Evolutionary conservation across 164 flowering plant genomes (phyloP).

Genomic region (Paratinospora sagittata): DNA sequence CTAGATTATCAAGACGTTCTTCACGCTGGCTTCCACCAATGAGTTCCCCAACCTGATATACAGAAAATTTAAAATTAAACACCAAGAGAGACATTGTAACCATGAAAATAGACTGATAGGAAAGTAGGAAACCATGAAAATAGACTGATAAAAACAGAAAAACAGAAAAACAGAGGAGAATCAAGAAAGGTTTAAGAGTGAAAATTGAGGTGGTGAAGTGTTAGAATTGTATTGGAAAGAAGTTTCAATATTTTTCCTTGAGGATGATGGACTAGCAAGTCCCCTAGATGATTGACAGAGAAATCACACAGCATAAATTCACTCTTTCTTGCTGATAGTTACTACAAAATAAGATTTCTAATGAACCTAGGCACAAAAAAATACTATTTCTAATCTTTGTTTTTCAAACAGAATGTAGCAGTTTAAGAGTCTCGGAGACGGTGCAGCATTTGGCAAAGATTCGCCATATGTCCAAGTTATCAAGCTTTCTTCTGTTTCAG

Average conservation of each 20-base stretch:
- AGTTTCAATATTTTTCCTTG: neutral
- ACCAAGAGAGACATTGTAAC: neutral
- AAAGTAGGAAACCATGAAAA: too few relatives aligned
- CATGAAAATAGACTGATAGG: neutral
- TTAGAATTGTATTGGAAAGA: neutral
- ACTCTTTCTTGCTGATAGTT: neutral
- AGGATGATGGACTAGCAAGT: neutral
- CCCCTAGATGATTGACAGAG: neutral
- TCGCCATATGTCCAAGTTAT: neutral
- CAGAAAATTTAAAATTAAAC: neutral
- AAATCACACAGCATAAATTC: neutral
- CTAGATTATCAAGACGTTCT: conserved; percentile 75
- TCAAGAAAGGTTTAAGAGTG: neutral
- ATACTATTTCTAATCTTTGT: neutral
- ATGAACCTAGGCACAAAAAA: neutral
- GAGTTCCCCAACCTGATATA: conserved; percentile 80
- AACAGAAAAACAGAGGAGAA: neutral
- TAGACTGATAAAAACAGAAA: neutral
- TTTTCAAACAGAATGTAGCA: neutral
- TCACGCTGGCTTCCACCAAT: conserved; percentile 99
- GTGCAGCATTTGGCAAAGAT: neutral
- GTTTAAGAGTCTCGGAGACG: neutral
- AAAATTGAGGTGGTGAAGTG: neutral
- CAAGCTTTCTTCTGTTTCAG: neutral
- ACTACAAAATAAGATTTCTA: neutral